Evolutionary conservation across 805 yeast species (phyloP), one percentile per base, ranked within the genome.

Genomic region (Candida nonsorbophila): DNA sequence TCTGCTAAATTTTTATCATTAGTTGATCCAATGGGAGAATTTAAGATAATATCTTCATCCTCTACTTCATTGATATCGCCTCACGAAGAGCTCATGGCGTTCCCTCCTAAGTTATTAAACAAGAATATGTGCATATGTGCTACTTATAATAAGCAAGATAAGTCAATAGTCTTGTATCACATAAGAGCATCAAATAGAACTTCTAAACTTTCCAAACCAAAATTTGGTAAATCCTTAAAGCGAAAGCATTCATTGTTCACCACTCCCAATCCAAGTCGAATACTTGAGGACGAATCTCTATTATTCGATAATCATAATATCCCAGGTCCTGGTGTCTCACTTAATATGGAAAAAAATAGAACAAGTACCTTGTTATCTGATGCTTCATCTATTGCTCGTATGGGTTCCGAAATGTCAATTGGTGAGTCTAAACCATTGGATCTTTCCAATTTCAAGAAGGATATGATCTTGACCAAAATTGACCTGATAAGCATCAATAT

Each of bases 21-120:
- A 34, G 67, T 77, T 1, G 94, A 84, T 47, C 90, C 95, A 1
- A 57, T 81, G 36, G 72, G 75, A 2, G 92, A 84, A 4, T 67
- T 84, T 33, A 86, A 94, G 2, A 59, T 75, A 4, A 71, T 86
- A 4, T 75, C 77, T 1, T 77, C 90, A 0, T 75, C 86, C 0
- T 76, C 87, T 2, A 77, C 82, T 0, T 72, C 85, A 0, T 71
- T 76, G 3, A 72, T 84, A 16, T 67, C 83, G 0, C 51, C 72
- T 2, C 57, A 62, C 27, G 92, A 83, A 44, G 69, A 66, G 29
- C 48, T 83, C 17, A 45, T 79, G 15, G 53, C 62, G 21, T 79
- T 78, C 44, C 87, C 86, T 0, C 33, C 40, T 4, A 32, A 47
- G 3, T 52, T 68, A 9, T 36, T 55, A 20, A 55, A 54, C 32